Conservation (phyloP, 2,329 filamentous ascomycete genomes). For the Coniochaeta sp. region DNA sequence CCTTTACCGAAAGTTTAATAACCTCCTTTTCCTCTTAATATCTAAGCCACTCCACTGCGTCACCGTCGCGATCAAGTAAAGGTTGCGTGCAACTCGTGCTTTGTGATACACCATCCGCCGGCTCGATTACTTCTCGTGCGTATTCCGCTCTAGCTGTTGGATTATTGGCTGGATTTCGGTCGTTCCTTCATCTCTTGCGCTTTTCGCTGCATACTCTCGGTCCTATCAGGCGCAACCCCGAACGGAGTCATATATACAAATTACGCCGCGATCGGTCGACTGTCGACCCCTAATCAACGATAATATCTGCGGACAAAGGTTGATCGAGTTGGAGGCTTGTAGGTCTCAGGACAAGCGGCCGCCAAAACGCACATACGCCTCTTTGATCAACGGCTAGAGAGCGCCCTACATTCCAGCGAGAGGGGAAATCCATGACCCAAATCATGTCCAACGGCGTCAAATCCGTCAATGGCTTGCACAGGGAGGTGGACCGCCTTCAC, state of each 20-base stretch:
- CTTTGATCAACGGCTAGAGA: background rate
- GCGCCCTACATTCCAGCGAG: background rate
- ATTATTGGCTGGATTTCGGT: background rate
- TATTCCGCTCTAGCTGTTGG: background rate
- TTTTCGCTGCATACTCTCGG: background rate
- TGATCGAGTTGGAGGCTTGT: background rate
- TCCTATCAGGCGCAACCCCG: background rate
- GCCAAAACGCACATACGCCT: background rate
- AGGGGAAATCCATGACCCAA: background rate
- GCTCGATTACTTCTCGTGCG: background rate
- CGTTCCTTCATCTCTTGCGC: background rate
- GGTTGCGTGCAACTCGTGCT: no score
- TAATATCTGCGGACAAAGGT: background rate
- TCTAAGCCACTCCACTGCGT: background rate
- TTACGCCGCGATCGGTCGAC: background rate
- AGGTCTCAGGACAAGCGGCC: background rate
- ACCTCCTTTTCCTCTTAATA: background rate
- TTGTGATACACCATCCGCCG: background rate
- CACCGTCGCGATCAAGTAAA: background rate
- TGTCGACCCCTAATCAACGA: background rate
- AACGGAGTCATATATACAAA: background rate
- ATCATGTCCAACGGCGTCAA: conserved; percentile 12
- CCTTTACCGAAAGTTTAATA: background rate
- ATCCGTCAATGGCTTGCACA: conserved; percentile 5
- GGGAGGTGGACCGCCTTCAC: conserved; percentile 12